Base-by-base conservation (phyloP, 208 protist species). In the Leishmania tarentolae region DNA sequence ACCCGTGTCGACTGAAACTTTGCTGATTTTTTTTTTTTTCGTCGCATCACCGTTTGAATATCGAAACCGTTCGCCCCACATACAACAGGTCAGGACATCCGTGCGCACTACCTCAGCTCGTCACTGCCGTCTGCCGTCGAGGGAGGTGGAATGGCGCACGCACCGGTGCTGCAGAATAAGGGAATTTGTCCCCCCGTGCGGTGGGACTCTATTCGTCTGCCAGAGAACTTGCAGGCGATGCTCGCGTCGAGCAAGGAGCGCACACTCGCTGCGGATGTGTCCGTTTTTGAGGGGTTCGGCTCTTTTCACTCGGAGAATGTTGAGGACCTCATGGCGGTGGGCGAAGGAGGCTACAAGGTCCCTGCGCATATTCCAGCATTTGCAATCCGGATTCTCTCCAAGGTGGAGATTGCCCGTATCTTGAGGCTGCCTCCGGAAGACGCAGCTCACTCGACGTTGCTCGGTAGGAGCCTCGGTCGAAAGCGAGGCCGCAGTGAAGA, bases 301-400 rank as follows among this genome's bases (percentile, higher is more conserved):
- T 97, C 94, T 3, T 98, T 98, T 56, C 96, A 98, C 86, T 96
- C 93, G 4, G 92, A 95, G 50, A 97, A 98, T 78, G 93, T 98
- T 21, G 94, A 98, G 75, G 93, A 95, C 44, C 78, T 98, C 7
- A 91, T 98, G 19, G 68, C 52, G 15, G 78, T 82, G 80, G 65
- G 66, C 15, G 85, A 90, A 21, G 68, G 75, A 28, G 76, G 80
- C 19, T 98, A 97, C 81, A 71, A 47, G n/a, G 71, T 81, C 0
- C 96, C 96, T 0, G 68, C 73, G 0, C 70, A 74, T 35, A 37
- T 94, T 3, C 90, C 87, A 8, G 15, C 52, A 9, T 95, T 93
- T 82, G 92, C 93, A 7, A 73, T 77, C 44, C 74, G 85, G 19
- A 76, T 96, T 35, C 83, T 93, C 42, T 69, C 81, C 19, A 83